Base-by-base conservation (phyloP, 179 eudicot genomes). In the Silene noctiflora region DNA sequence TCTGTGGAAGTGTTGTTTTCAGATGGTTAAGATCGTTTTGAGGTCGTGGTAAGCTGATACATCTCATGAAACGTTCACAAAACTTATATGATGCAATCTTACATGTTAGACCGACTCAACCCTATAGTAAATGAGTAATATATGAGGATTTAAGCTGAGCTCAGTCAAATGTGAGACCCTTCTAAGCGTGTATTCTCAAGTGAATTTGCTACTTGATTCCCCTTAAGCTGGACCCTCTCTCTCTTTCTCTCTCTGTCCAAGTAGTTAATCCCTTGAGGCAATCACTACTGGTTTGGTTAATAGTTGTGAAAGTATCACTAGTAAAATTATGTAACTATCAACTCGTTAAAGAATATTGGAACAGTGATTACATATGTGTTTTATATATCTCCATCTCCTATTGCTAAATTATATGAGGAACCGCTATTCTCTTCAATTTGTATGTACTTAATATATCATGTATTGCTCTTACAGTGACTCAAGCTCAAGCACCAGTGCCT, bases 381-480 rank as follows among this genome's bases (percentile, higher is more conserved):
- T 27, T 29, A 33, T 12, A 65, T 12, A 10, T 29, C 19, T 65
- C 14, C 14, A 67, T 67, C 46, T 29, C 25, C 10, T 10, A 22
- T 22, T 63, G 51, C 71, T 60, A 59, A 12, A 39, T 71, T 65
- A 29, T 31, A 62, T n/a, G 71, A 59, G n/a, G 11, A 53, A 3
- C 53, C 3, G 7, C 24, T 55, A 5, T 48, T 55, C 21, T 61
- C 44, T 13, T 21, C 25, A 1, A 44, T 48, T 61, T 24, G 39
- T 22, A 67, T 33, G 72, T 74, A 48, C 73, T 14, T 10, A 51
- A 21, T 20, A 31, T 59, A 14, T 51, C 3, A 16, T 56, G 59
- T 48, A n/a, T 14, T 48, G 13, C 74, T 56, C 62, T 65, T 58
- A 70, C 84, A 92, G 97, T 81, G 97, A 87, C 81, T 82, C 94